phyloP scores from a whole-genome alignment of 176 grass and related monocot species.

The Zoysia japonica region DNA sequence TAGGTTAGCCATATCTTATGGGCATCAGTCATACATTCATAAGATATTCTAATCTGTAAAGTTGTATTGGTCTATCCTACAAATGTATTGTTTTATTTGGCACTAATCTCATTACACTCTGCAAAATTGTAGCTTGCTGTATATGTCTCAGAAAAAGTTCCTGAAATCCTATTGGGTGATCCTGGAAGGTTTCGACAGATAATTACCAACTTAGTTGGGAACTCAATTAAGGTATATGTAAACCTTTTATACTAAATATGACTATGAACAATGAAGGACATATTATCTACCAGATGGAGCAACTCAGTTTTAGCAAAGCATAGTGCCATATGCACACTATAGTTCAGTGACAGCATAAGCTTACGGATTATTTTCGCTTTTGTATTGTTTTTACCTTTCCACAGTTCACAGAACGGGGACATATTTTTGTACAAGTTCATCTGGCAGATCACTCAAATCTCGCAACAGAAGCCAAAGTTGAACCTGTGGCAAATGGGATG shows the following conservation, averaged over 20 bases:
- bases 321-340: not conserved
- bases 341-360: constrained; percentile 30
- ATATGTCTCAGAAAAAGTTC: constrained; percentile 94
- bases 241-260: constrained; percentile 20
- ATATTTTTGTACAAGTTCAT: constrained; percentile 99
- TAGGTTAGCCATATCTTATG: not conserved
- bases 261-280: not conserved
- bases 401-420: constrained; percentile 92
- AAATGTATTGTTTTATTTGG: too few species aligned
- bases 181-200: constrained; percentile 96
- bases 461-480: constrained; percentile 58
- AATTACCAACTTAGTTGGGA: constrained; percentile 96
- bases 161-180: constrained; percentile 86
- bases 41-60: too few species aligned
- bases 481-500: constrained; percentile 50
- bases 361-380: constrained; percentile 32
- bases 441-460: constrained; percentile 81
- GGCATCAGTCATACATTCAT: too few species aligned
- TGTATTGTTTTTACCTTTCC: constrained; percentile 32
- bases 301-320: not conserved
- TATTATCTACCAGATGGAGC: too few species aligned
- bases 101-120: constrained; percentile 31
- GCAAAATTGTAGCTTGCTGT: constrained; percentile 77
- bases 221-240: constrained; percentile 83
- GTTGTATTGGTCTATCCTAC: constrained; percentile 31